Evolutionary conservation across 208 protist genomes (phyloP).

Genomic region (Crithidia expoeki): DNA sequence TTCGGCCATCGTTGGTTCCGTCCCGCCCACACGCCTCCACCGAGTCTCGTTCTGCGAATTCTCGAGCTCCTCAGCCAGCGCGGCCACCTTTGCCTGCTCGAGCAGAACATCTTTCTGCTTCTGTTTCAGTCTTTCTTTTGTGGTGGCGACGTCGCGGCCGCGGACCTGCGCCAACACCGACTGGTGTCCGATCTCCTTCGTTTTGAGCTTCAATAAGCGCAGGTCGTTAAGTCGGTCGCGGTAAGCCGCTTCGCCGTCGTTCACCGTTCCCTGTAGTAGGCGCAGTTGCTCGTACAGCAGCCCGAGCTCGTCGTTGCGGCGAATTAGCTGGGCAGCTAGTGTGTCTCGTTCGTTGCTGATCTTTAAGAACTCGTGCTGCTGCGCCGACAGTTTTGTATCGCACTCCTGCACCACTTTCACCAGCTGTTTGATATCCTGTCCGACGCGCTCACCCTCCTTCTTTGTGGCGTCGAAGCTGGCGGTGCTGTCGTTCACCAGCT

Average conservation of each 20-base stretch:
- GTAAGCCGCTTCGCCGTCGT: slow-evolving; percentile 96
- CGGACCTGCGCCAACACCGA: slow-evolving; percentile 87
- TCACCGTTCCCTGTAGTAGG: slow-evolving; percentile 94
- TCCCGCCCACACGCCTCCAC: slow-evolving; percentile 94
- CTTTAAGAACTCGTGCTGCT: slow-evolving; percentile 94
- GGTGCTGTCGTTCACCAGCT: slow-evolving; percentile 73
- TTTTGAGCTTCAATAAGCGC: slow-evolving; percentile 73
- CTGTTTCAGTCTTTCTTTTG: slow-evolving; percentile 51
- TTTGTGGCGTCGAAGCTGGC: slow-evolving; percentile 57
- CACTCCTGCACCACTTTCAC: slow-evolving; percentile 94
- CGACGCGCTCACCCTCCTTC: slow-evolving; percentile 56
- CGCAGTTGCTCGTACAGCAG: slow-evolving; percentile 98
- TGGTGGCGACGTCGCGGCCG: slow-evolving; percentile 64
- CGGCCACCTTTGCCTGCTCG: slow-evolving; percentile 89
- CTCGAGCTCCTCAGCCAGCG: slow-evolving; percentile 97
- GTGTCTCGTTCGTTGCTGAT: slow-evolving; percentile 97
- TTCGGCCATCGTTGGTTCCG: slow-evolving; percentile 92
- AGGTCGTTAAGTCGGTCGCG: slow-evolving; percentile 82
- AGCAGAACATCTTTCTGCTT: slow-evolving; percentile 49
- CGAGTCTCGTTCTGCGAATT: slow-evolving; percentile 92
- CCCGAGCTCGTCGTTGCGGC: slow-evolving; percentile 98
- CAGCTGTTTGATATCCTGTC: slow-evolving; percentile 93
- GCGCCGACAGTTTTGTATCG: slow-evolving; percentile 87
- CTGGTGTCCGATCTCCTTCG: slow-evolving; percentile 91
- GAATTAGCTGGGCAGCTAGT: slow-evolving; percentile 96